phyloP scores from a whole-genome alignment of 2,329 filamentous ascomycete species.

The Penicillium sp. region DNA sequence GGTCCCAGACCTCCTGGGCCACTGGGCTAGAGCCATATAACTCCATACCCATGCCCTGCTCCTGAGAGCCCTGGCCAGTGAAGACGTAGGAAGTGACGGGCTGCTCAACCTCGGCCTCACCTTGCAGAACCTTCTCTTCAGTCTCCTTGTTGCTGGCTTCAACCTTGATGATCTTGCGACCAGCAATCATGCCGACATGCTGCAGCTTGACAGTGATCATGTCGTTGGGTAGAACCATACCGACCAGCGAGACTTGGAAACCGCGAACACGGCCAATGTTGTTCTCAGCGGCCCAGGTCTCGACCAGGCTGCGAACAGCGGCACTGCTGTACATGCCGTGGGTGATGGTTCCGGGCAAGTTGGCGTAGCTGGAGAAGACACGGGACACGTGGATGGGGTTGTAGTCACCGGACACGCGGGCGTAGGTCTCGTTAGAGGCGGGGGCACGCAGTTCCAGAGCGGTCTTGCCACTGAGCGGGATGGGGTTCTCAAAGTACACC shows the following conservation, averaged over 20 bases:
- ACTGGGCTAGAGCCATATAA: constrained; percentile 90
- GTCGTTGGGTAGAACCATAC: constrained; percentile 97
- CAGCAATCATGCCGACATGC: constrained; percentile 95
- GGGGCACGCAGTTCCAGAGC: constrained; percentile 86
- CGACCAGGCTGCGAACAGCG: constrained; percentile 89
- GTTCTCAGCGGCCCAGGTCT: constrained; percentile 99
- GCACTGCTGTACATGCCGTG: constrained; percentile 99
- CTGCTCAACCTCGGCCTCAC: constrained; percentile 96
- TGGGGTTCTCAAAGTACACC: constrained; percentile 94
- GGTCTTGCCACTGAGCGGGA: constrained; percentile 88
- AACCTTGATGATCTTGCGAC: constrained; percentile 99
- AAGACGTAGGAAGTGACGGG: constrained; percentile 96
- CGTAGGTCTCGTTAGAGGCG: constrained; percentile 96
- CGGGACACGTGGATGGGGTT: constrained; percentile 98
- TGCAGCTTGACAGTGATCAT: constrained; percentile 92
- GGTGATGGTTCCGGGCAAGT: constrained; percentile 93
- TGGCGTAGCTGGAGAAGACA: constrained; percentile 93
- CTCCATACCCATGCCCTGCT: constrained; percentile 99
- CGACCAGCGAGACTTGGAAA: constrained; percentile 95
- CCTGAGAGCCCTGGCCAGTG: constrained; percentile 96
- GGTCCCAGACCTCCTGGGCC: constrained; percentile 96
- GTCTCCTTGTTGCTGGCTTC: constrained; percentile 94
- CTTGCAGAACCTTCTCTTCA: constrained; percentile 92
- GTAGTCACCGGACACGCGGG: constrained; percentile 94
- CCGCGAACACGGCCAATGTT: constrained; percentile 95